These are phyloP conservation scores for Phaffomyces opuntiae DNA, from an alignment of 805 yeast species.

Conservation along the genomic window DNA sequence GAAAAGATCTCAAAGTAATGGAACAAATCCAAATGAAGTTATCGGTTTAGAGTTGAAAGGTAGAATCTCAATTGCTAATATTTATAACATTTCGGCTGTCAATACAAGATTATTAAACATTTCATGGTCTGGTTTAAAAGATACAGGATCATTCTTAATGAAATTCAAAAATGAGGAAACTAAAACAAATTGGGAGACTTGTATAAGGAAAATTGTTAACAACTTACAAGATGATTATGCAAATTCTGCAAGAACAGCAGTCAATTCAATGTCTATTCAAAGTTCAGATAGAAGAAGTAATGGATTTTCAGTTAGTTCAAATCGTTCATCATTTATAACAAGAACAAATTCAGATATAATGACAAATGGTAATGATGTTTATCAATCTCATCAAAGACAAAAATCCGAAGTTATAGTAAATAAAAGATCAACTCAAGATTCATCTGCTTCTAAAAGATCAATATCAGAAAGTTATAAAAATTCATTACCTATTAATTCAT, in stretches of 20 bases:
- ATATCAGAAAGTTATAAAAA: conserved; percentile 34
- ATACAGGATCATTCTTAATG: conserved; percentile 78
- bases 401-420: conserved; percentile 19
- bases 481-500: conserved; percentile 30
- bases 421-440: conserved; percentile 22
- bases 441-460: conserved; percentile 26
- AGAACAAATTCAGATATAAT: conserved; percentile 18
- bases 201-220: conserved; percentile 43
- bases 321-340: conserved; percentile 20
- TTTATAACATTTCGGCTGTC: conserved; percentile 37
- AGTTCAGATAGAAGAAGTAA: conserved; percentile 21
- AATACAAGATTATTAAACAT: conserved; percentile 55
- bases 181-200: conserved; percentile 73
- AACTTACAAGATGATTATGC: conserved; percentile 24
- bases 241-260: conserved; percentile 3
- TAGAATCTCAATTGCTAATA: conserved; percentile 69
- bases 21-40: conserved; percentile 15
- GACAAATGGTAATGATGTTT: not conserved
- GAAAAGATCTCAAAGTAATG: conserved; percentile 27
- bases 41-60: conserved; percentile 63
- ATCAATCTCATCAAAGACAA: conserved; percentile 20
- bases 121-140: conserved; percentile 81
- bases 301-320: conserved; percentile 19
- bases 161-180: conserved; percentile 79
- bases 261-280: conserved; percentile 14